Evolutionary conservation across 306 rosid genomes (phyloP).

Genomic region (Psophocarpus tetragonolobus): DNA sequence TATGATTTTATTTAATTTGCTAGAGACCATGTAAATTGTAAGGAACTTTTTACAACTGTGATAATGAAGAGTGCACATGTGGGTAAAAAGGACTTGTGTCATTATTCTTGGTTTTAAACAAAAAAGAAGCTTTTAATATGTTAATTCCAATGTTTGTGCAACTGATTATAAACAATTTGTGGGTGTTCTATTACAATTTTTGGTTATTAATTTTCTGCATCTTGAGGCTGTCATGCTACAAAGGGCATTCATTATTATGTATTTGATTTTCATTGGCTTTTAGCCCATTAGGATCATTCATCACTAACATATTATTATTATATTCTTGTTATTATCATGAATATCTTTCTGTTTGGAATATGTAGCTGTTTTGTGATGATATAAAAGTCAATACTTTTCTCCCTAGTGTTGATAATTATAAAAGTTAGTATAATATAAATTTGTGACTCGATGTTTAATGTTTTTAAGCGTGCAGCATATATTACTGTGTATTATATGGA

Average conservation of each 20-base stretch:
- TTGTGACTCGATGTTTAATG: not conserved
- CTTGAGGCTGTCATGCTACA: not conserved
- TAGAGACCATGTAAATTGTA: not conserved
- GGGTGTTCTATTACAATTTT: not conserved
- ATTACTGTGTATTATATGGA: slow-evolving; percentile 12
- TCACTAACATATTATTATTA: not conserved
- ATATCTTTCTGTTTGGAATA: too few species aligned
- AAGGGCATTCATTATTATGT: not conserved
- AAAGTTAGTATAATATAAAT: not conserved
- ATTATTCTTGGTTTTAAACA: not conserved
- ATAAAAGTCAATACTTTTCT: slow-evolving; percentile 7
- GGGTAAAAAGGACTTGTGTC: not conserved
- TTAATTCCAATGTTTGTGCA: not conserved
- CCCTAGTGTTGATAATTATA: not conserved
- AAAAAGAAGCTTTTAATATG: not conserved
- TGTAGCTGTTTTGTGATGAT: too few species aligned
- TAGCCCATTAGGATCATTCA: not conserved
- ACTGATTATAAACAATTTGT: not conserved
- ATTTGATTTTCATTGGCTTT: not conserved
- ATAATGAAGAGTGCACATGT: not conserved
- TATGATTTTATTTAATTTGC: not conserved
- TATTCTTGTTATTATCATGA: too few species aligned
- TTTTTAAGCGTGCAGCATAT: not conserved
- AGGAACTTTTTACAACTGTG: not conserved
- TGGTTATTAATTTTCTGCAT: not conserved